Evolutionary conservation across 495 filamentous ascomycete species (phyloP).

Genomic region (Neurospora tetrasperma): DNA sequence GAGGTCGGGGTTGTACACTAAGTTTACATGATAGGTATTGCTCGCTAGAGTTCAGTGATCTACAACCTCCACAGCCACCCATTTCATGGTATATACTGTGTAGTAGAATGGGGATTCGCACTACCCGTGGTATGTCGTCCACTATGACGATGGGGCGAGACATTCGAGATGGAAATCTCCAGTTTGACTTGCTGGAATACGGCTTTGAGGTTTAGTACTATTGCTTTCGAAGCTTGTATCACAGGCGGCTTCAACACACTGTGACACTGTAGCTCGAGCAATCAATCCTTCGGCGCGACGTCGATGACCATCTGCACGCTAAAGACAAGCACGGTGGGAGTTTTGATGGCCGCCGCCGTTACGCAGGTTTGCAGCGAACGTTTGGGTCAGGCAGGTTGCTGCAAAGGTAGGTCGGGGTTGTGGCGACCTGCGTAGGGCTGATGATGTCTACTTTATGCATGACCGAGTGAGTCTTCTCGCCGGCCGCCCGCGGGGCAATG

Average conservation of each 20-base stretch:
- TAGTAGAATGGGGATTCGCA: too few species aligned
- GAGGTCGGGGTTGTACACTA: too few species aligned
- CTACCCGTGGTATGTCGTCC: too few species aligned
- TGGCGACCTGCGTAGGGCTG: not conserved
- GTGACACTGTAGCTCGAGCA: not conserved
- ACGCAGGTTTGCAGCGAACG: not conserved
- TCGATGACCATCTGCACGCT: not conserved
- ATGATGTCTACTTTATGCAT: not conserved
- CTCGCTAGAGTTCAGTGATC: not conserved
- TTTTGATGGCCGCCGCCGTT: not conserved
- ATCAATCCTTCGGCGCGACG: not conserved
- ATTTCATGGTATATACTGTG: too few species aligned
- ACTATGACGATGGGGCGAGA: too few species aligned
- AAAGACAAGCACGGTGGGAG: not conserved
- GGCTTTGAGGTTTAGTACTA: not conserved
- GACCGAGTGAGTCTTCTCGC: not conserved
- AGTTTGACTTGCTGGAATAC: not conserved
- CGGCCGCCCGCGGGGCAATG: not conserved
- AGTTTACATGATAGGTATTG: not conserved
- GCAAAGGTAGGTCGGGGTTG: not conserved
- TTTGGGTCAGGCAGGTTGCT: not conserved
- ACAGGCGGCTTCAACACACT: not conserved
- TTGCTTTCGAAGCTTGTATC: not conserved
- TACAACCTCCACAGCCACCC: not conserved
- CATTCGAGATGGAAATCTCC: not conserved